Conservation (phyloP, 1,139 yeast species). For the Candida albicans region DNA sequence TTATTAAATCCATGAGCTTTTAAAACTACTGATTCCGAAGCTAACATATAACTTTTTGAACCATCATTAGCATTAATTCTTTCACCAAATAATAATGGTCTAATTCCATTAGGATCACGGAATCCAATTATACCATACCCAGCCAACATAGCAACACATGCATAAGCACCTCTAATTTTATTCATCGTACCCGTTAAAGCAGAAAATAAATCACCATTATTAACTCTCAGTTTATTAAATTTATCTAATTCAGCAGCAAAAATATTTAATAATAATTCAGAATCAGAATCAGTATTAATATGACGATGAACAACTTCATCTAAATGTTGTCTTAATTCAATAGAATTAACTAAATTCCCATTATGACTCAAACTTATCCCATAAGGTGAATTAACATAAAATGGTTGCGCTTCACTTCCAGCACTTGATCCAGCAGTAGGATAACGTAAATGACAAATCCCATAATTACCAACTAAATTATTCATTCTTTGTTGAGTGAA, state of each 20-base stretch:
- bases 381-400: constrained; percentile 95
- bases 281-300: constrained; percentile 94
- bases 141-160: constrained; percentile 92
- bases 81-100: constrained; percentile 87
- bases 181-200: constrained; percentile 84
- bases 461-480: constrained; percentile 90
- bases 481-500: constrained; percentile 80
- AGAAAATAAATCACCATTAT: constrained; percentile 81
- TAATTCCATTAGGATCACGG: constrained; percentile 95
- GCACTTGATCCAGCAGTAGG: constrained; percentile 99
- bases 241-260: constrained; percentile 92
- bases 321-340: constrained; percentile 70
- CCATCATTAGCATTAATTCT: constrained; percentile 66
- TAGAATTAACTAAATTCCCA: constrained; percentile 90
- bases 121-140: constrained; percentile 95
- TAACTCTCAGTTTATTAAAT: constrained; percentile 90
- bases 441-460: constrained; percentile 89
- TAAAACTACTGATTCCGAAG: constrained; percentile 92
- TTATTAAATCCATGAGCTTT: constrained; percentile 87
- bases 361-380: constrained; percentile 90
- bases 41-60: constrained; percentile 88
- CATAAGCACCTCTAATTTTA: constrained; percentile 89
- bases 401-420: constrained; percentile 97
- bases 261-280: constrained; percentile 82
- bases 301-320: constrained; percentile 97